Evolutionary conservation across 73 alveolate species (phyloP), one percentile per base, ranked within the genome.

Genomic region (Paramecium primaurelia): DNA sequence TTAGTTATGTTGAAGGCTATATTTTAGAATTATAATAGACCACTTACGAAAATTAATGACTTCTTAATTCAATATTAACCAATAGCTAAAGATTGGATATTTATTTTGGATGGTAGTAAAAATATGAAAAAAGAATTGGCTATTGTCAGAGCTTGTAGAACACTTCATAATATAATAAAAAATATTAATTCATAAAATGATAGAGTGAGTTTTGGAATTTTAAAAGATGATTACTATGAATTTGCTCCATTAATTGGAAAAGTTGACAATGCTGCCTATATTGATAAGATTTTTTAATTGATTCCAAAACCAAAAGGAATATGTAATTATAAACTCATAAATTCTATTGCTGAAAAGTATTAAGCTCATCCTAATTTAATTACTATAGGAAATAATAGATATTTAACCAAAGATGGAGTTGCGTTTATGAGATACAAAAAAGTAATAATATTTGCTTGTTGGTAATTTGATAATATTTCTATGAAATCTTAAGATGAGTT

Each of bases 391-490:
- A 75, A 75, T 42, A 18, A 75, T 18, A 14, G 18, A n/a, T 75
- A 75, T 42, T 38, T 75, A 22, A 75, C 58, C 37, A 75, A 75
- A 22, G 60, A 75, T 34, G 88, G 88, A 25, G 88, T 75, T 36
- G 68, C 88, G 12, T 18, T 38, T 38, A 75, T 75, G 88, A 75
- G 88, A 38, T 75, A 75, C 59, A 34, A 75, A 18, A 75, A 42
- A 75, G 47, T 75, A 5, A 12, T 75, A 12, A 10, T 75, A 16
- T 75, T 38, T 10, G 60, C 60, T 30, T 75, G 88, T 75, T 75
- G 60, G 88, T 10, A 75, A 42, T 38, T 0, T 26, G 84, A 34
- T 54, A 32, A 7, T 28, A 26, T 64, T 6, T 11, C 47, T 4
- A 64, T 64, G 10, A 16, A 54, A 47, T 8, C 25, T n/a, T 2